Base-by-base conservation (phyloP, 495 filamentous ascomycete genomes). In the Xylaria flabelliformis region DNA sequence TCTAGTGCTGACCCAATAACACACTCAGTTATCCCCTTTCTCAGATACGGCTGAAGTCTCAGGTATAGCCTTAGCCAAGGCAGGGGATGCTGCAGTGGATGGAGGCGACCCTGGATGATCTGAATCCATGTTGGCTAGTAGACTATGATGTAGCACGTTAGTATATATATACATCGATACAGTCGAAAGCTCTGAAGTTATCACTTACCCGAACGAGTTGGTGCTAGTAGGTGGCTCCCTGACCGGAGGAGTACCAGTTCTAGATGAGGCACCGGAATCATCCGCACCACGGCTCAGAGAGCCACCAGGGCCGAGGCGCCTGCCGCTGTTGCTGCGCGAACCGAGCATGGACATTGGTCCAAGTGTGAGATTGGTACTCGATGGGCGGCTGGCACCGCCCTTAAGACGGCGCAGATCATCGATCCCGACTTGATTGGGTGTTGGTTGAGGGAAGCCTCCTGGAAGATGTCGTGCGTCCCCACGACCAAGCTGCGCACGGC, bases 151-250 rank as follows among this genome's bases (percentile, higher is more conserved):
- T 13, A n/a, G 48, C 13, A 65, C 64, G 44, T 71, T 70, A 74
- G 32, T 17, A 69, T 67, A 74, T 64, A 24, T 5, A 36, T 64
- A 24, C 3, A 36, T 17, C 24, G 32, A 55, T 5, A 29, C 9
- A 64, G 8, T 17, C 24, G n/a, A 15, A 17, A n/a, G 55, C 29
- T 66, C 72, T 6, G 2, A n/a, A 29, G 15, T 55, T 75, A 62
- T 62, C 64, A 83, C 89, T 84, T 85, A 97, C 96, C 93, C 94
- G 86, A 96, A 99, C 74, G 94, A 90, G 83, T 98, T 99, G 66
- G 70, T 91, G 90, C 46, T 91, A 88, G 48, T 90, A 85, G 61
- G 91, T 82, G 89, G 87, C 74, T 89, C 89, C 79, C 90, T 91
- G 70, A 86, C 90, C 82, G 94, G 91, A 32, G 94, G 94, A 68